These are phyloP conservation scores for Penicillium sp. DNA, from an alignment of 2,329 filamentous ascomycete species.

Conservation along the genomic window DNA sequence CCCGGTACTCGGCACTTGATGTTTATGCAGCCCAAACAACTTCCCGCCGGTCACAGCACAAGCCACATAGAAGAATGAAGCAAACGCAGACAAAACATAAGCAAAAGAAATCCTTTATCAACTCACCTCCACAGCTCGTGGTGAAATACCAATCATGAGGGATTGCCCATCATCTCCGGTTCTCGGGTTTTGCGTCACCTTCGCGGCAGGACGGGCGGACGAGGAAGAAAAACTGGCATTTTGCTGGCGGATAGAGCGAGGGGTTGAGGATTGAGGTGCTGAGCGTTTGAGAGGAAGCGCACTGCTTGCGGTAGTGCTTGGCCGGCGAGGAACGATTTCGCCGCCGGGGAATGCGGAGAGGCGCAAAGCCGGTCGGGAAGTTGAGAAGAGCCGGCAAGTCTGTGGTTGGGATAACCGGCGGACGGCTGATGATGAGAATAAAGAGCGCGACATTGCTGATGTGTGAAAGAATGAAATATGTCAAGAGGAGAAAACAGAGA, in stretches of 20 bases:
- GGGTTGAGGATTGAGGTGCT: background rate
- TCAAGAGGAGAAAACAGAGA: background rate
- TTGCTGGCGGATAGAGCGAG: slow-evolving; percentile 13
- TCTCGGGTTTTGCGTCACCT: slow-evolving; percentile 57
- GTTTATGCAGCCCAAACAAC: background rate
- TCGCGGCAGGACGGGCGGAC: slow-evolving; percentile 29
- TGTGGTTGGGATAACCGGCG: slow-evolving; percentile 21
- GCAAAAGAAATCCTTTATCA: slow-evolving; percentile 7
- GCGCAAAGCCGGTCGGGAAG: slow-evolving; percentile 17
- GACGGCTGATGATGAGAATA: slow-evolving; percentile 19
- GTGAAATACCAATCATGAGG: slow-evolving; percentile 74
- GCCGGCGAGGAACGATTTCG: slow-evolving; percentile 17
- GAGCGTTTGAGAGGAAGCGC: background rate
- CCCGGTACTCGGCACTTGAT: background rate
- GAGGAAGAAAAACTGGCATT: slow-evolving; percentile 31
- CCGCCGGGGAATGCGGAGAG: slow-evolving; percentile 26
- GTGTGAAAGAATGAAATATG: background rate
- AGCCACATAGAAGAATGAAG: background rate
- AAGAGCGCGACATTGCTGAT: slow-evolving; percentile 25
- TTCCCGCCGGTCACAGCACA: slow-evolving; percentile 2
- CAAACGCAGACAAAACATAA: background rate
- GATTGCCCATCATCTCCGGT: slow-evolving; percentile 74
- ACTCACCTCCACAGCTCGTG: slow-evolving; percentile 67
- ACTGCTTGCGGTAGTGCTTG: slow-evolving; percentile 4
- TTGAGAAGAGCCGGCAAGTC: slow-evolving; percentile 17